Evolutionary conservation across 2,329 filamentous ascomycete species (phyloP), one percentile per base, ranked within the genome.

Genomic region (Stagonosporopsis cucurbitacearum): DNA sequence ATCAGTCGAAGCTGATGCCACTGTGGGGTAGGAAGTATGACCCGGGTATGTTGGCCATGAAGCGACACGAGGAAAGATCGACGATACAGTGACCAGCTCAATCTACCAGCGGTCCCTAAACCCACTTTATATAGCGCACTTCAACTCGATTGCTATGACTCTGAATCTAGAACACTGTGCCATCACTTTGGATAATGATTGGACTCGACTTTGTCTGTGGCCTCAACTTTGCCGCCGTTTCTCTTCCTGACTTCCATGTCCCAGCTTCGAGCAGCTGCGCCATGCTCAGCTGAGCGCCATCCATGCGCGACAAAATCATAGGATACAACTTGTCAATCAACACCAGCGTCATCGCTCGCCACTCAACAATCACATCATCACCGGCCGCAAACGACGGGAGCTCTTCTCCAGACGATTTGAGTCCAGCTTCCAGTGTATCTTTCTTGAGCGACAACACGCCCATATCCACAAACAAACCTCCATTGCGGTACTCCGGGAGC

Each of bases 221-320:
- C 19, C 68, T 55, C 22, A 59, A 58, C 57, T 62, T 57, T 37
- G 61, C 63, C 12, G 68, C 67, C 20, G 66, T 56, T 37, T 70
- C 67, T 12, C 68, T 41, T 1, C 68, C 68, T 20, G 63, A 60
- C 87, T 97, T 97, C 93, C 94, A 98, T 69, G 91, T 96, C 30
- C 94, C 94, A 6, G 93, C 94, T 76, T 98, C 94, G 9, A 98
- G 81, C 78, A 98, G 84, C 76, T 98, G 94, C 12, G 92, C 87
- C 66, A 98, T 78, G 23, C 82, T 90, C 72, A 98, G 77, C 55
- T 81, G 80, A 60, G 93, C 86, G 30, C 86, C 80, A 2, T 88
- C 89, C 15, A 82, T 82, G 9, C 96, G 78, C 55, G 84, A 85
- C 50, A 96, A 73, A 59, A 91, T 88, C 58, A 90, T 85, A 1